A percentile compares a stretch with the other conserved stretches of the same genome.
Evolutionary conservation across 1,139 yeast species (phyloP).

Genomic region (Zygoascus sp.): DNA sequence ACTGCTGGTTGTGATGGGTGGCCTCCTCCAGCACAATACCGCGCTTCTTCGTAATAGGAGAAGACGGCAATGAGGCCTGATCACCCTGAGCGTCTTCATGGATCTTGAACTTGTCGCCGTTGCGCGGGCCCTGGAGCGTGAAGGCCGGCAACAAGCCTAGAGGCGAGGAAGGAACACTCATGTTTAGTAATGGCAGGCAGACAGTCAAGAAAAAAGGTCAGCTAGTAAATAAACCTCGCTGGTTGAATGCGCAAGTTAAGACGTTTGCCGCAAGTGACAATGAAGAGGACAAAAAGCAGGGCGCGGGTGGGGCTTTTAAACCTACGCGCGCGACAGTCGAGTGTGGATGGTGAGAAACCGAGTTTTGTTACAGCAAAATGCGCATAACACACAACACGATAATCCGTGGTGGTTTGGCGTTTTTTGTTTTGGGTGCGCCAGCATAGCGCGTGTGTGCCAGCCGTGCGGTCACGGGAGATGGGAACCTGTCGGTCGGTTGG

Average conservation of each 20-base stretch:
- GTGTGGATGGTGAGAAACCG: conserved; percentile 1
- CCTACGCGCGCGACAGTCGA: neutral
- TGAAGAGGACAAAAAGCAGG: neutral
- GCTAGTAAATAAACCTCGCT: no score
- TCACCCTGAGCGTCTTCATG: conserved; percentile 17
- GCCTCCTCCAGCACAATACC: conserved; percentile 1
- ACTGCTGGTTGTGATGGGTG: conserved; percentile 11
- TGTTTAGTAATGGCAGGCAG: neutral
- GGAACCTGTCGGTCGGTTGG: no score
- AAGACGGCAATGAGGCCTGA: conserved; percentile 1
- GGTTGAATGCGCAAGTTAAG: no score
- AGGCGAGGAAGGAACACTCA: conserved; percentile 12
- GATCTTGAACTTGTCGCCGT: conserved; percentile 15
- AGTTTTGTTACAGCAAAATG: neutral
- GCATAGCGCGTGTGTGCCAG: neutral
- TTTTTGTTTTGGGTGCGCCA: neutral
- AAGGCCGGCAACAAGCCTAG: conserved; percentile 23
- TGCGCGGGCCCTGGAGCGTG: conserved; percentile 12
- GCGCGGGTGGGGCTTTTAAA: neutral
- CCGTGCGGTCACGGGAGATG: neutral
- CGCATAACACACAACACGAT: conserved; percentile 2
- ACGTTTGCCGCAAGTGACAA: no score
- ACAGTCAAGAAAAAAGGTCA: neutral
- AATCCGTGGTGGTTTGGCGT: conserved; percentile 2
- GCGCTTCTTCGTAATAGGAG: conserved; percentile 13